These are phyloP conservation scores for Dictyostelium purpureum DNA, from an alignment of 78 protist species.

Conservation along the genomic window DNA sequence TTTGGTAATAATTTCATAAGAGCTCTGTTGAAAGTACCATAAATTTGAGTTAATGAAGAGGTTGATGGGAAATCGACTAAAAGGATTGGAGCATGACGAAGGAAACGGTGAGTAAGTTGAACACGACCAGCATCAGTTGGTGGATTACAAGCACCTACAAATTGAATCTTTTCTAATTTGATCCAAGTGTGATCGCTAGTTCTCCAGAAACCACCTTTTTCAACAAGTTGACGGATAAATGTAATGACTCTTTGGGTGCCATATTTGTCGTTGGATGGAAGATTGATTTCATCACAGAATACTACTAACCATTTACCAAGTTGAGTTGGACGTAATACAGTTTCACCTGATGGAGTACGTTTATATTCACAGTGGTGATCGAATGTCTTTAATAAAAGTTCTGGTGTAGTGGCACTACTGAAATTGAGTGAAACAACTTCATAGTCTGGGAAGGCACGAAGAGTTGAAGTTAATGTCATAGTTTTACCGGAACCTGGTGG, in stretches of 20 bases:
- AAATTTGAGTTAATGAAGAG: conserved; percentile 94
- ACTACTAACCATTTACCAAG: conserved; percentile 94
- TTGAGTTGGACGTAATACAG: conserved; percentile 78
- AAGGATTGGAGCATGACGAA: conserved; percentile 95
- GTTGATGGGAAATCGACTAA: conserved; percentile 98
- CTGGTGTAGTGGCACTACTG: conserved; percentile 93
- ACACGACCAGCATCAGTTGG: conserved; percentile 99
- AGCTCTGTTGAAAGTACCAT: conserved; percentile 97
- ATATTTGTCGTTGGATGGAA: conserved; percentile 96
- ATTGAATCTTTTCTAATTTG: conserved; percentile 91
- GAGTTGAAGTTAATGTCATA: conserved; percentile 94
- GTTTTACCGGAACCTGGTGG: conserved; percentile 99
- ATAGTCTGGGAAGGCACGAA: conserved; percentile 84
- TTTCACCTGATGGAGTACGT: conserved; percentile 88
- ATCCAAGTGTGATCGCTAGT: conserved; percentile 89
- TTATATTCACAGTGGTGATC: conserved; percentile 88
- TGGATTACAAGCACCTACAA: conserved; percentile 98
- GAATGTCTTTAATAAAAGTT: conserved; percentile 88
- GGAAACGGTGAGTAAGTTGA: conserved; percentile 92
- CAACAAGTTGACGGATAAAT: conserved; percentile 96
- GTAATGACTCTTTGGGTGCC: conserved; percentile 98
- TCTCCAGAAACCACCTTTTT: conserved; percentile 98
- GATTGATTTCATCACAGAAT: conserved; percentile 98
- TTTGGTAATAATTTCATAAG: conserved; percentile 85
- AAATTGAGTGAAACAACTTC: conserved; percentile 96